Evolutionary conservation across 495 filamentous ascomycete species (phyloP).

Genomic region (Staphylotrichum longicolle): DNA sequence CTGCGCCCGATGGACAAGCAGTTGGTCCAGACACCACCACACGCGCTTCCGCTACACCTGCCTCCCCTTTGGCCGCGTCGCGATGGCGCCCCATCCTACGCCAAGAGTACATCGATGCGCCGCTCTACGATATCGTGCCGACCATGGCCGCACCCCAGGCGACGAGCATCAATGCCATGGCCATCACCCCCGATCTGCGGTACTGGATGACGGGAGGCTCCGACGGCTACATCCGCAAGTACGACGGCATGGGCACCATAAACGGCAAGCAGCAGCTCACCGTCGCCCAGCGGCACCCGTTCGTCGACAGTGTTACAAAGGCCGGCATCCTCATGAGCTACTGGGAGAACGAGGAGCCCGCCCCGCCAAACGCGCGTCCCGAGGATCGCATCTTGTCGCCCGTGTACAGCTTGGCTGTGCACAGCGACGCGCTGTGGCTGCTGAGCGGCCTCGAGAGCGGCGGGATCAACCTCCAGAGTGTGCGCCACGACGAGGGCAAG

Average conservation of each 20-base stretch:
- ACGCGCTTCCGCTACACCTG: constrained; percentile 51
- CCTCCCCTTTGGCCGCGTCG: constrained; percentile 39
- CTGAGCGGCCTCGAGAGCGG: constrained; percentile 87
- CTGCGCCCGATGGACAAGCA: constrained; percentile 44
- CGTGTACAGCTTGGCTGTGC: constrained; percentile 90
- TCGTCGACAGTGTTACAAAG: constrained; percentile 95
- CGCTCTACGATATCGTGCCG: constrained; percentile 90
- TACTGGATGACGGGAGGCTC: constrained; percentile 93
- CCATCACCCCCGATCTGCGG: constrained; percentile 89
- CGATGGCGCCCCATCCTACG: constrained; percentile 64
- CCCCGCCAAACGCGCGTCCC: constrained; percentile 39
- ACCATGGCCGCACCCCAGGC: constrained; percentile 95
- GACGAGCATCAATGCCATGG: constrained; percentile 91
- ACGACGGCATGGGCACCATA: constrained; percentile 90
- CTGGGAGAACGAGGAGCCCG: constrained; percentile 82
- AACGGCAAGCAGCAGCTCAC: constrained; percentile 94
- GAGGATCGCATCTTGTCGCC: constrained; percentile 67
- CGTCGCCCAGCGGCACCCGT: constrained; percentile 93
- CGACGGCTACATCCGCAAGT: constrained; percentile 93
- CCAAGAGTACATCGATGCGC: constrained; percentile 77
- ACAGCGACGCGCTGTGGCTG: constrained; percentile 86
- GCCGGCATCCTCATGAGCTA: constrained; percentile 90
- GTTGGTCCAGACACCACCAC: constrained; percentile 20
- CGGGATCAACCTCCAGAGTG: constrained; percentile 86
- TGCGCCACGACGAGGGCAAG: constrained; percentile 94